Conservation (phyloP, 768 basidiomycete genomes). For the Termitomyces sp. region DNA sequence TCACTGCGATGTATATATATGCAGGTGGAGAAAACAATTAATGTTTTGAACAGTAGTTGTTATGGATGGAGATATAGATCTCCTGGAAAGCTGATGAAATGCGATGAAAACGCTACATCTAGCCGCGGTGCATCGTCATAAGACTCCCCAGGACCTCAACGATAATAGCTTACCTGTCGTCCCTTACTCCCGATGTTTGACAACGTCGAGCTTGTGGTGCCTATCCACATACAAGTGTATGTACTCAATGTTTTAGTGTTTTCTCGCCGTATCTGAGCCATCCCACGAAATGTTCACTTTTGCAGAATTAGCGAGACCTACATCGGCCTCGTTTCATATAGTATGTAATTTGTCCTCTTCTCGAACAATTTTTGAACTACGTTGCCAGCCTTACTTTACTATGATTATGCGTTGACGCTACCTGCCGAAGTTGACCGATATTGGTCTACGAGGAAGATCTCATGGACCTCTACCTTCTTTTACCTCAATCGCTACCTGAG, state of each 20-base stretch:
- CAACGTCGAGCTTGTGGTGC: background rate
- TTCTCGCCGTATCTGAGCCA: background rate
- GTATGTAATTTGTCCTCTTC: background rate
- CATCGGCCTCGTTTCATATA: background rate
- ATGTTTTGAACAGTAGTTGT: background rate
- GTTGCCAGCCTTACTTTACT: background rate
- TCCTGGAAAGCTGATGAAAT: background rate
- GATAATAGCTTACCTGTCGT: background rate
- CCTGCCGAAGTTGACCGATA: background rate
- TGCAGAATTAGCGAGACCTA: background rate
- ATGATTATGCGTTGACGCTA: background rate
- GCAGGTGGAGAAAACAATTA: background rate
- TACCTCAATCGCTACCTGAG: constrained; percentile 5
- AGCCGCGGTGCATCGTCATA: background rate
- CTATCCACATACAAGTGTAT: background rate
- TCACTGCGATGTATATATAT: background rate
- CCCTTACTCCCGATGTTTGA: background rate
- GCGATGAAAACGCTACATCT: background rate
- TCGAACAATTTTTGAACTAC: background rate
- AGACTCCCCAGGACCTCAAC: background rate
- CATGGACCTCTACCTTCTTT: constrained; percentile 28
- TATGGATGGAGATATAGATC: background rate
- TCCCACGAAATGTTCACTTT: background rate
- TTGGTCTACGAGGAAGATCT: constrained; percentile 14
- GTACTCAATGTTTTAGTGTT: background rate